These are phyloP conservation scores for Pachysandra terminalis DNA, from an alignment of 164 flowering plant species.

Conservation along the genomic window DNA sequence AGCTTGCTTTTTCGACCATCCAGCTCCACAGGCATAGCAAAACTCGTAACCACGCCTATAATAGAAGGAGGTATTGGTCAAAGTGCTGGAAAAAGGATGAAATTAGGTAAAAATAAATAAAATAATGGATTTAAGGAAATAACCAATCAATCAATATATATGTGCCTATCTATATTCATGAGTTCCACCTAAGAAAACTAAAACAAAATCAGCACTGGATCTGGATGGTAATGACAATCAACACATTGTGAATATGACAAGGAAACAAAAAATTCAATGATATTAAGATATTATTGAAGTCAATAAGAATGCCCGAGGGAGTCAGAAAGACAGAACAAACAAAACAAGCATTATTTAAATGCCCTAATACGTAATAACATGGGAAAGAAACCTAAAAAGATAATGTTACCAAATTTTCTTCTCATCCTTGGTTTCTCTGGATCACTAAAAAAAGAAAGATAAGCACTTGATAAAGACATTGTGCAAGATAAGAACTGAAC, in stretches of 20 bases:
- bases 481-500: too few relatives aligned
- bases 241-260: background rate
- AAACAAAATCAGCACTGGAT: too few relatives aligned
- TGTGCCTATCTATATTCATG: background rate
- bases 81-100: too few relatives aligned
- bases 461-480: background rate
- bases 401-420: too few relatives aligned
- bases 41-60: conserved; percentile 78
- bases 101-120: too few relatives aligned
- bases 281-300: too few relatives aligned
- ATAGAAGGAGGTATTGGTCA: background rate
- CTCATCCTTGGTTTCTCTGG: too few relatives aligned
- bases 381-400: background rate
- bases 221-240: background rate
- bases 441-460: background rate
- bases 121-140: too few relatives aligned
- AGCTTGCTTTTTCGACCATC: conserved; percentile 68
- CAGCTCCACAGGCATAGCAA: conserved; percentile 82
- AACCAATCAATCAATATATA: too few relatives aligned
- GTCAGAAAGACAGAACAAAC: too few relatives aligned
- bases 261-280: too few relatives aligned
- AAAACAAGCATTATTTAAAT: background rate
- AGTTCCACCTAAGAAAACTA: background rate
- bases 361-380: background rate
- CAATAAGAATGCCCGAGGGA: background rate